Evolutionary conservation across 306 rosid species (phyloP), one percentile per base, ranked within the genome.

Genomic region (Medicago lupulina): DNA sequence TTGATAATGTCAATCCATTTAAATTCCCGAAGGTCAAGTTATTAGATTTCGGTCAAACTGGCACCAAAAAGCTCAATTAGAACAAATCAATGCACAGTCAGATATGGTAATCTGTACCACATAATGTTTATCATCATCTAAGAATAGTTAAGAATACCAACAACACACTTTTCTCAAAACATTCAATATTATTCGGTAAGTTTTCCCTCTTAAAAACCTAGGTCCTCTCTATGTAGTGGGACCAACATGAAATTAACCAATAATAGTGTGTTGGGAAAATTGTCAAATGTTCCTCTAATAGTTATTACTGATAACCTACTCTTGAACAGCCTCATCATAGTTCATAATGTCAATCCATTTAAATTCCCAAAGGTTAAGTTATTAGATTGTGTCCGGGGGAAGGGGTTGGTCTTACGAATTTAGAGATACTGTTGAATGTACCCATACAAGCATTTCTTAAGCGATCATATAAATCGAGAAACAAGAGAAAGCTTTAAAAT

Each of bases 21-120:
- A 58, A 71, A 44, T 70, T 12, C 40, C 58, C 7, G 17, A 70
- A 71, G 66, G 12, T 36, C 53, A 31, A 34, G 54, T 47, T 71
- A 34, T 61, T 68, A 69, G 31, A 25, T 25, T 55, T 5, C 4
- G 14, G 15, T 69, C 88, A 92, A 75, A 78, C 99, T 96, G 85
- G 62, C 41, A 75, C 82, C n/a, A 80, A 40, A 82, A 74, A 61
- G 12, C 72, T 68, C 61, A 53, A 77, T 80, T 49, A 44, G 75
- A 88, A 34, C 25, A 74, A 80, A 75, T 36, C 47, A 54, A 41
- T 15, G 54, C 50, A 55, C 38, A 51, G 78, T 73, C 14, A 68
- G 43, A 51, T 23, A 61, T 8, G 17, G 60, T 8, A 74, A 69
- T 38, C 34, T 9, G 43, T 25, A 39, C 71, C 67, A 74, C 41